phyloP scores from a whole-genome alignment of 140 eudicot species.

The Oenanthe javanica region DNA sequence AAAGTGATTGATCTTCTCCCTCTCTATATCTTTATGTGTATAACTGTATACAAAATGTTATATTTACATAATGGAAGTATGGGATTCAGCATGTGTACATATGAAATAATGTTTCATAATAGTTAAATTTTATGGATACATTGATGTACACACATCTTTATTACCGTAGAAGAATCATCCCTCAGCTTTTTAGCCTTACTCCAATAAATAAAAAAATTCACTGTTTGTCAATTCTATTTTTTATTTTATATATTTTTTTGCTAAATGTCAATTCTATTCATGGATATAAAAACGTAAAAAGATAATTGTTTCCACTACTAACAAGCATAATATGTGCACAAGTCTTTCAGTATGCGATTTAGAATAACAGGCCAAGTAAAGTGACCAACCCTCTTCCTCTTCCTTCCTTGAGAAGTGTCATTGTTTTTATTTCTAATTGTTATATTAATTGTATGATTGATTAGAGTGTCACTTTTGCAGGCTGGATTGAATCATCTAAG shows the following conservation, averaged over 20 bases:
- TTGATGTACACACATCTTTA: neutral
- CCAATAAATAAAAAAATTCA: neutral
- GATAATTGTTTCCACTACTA: neutral
- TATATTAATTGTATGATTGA: neutral
- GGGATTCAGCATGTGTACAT: neutral
- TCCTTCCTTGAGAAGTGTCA: neutral
- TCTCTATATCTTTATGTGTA: neutral
- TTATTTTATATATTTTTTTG: neutral
- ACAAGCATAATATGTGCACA: neutral
- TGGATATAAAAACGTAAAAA: no score
- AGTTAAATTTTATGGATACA: neutral
- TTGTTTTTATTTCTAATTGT: neutral
- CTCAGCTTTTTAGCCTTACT: neutral
- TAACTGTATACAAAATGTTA: neutral
- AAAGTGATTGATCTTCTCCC: neutral
- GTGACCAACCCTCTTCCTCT: neutral
- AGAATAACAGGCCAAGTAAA: neutral
- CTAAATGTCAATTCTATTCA: no score
- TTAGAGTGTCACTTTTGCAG: constrained; percentile 20
- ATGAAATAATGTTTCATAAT: neutral
- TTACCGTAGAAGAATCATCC: neutral
- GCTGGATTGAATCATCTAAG: constrained; percentile 43
- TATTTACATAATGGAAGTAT: neutral
- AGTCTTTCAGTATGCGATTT: neutral
- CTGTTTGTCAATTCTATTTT: neutral